A percentile compares a stretch with the other conserved stretches of the same genome.
Conservation (phyloP, 2,329 filamentous ascomycete species). For the Sporothrix pallida region DNA sequence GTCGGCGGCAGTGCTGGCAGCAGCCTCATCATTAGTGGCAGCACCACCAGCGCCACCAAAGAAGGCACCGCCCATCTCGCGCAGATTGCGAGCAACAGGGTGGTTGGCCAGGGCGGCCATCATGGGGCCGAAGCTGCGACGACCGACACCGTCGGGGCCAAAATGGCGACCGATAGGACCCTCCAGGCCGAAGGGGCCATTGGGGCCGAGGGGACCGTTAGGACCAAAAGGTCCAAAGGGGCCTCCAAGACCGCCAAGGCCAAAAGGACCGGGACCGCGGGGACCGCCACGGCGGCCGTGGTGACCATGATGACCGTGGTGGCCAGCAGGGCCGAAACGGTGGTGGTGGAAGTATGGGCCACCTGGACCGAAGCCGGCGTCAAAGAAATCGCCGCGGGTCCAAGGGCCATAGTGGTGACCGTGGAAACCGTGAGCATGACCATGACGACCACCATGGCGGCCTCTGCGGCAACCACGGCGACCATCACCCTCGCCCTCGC, state of each 20-base stretch:
- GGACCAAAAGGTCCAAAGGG: conserved; percentile 31
- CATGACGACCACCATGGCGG: conserved; percentile 24
- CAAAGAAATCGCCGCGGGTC: conserved; percentile 23
- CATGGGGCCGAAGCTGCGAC: conserved; percentile 47
- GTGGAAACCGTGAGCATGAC: background rate
- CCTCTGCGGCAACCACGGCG: conserved; percentile 11
- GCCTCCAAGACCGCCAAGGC: conserved; percentile 31
- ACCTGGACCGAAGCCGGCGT: conserved; percentile 38
- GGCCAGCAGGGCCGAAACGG: conserved; percentile 22
- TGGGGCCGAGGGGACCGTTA: conserved; percentile 27
- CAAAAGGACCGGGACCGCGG: conserved; percentile 35
- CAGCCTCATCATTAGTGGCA: background rate
- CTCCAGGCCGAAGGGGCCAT: conserved; percentile 34
- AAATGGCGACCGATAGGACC: conserved; percentile 30
- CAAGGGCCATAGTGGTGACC: conserved; percentile 22
- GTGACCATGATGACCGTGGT: conserved; percentile 31
- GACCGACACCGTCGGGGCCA: conserved; percentile 35
- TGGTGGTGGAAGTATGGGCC: conserved; percentile 28
- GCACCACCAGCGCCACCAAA: conserved; percentile 34
- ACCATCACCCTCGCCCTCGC: background rate
- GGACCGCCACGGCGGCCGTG: conserved; percentile 29
- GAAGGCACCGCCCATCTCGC: conserved; percentile 41
- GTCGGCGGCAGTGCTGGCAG: background rate
- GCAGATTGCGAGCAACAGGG: conserved; percentile 52
- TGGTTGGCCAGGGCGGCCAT: conserved; percentile 51